Evolutionary conservation across 176 grass and related monocot species (phyloP).

Genomic region (Carex pumila): DNA sequence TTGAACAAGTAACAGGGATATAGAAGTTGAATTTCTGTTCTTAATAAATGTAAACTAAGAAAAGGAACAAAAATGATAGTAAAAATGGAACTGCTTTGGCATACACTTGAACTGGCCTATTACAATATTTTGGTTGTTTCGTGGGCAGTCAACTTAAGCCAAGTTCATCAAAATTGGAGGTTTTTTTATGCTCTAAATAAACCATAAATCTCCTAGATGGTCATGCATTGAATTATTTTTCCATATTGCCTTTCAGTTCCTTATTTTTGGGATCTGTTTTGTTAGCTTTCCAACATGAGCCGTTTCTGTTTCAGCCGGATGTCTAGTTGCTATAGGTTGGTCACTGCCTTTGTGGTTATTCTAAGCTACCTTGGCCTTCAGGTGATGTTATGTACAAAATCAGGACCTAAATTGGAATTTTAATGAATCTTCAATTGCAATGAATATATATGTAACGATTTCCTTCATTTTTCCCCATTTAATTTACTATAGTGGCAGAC

Average conservation of each 20-base stretch:
- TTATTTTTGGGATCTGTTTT: not conserved
- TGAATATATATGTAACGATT: not conserved
- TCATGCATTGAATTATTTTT: not conserved
- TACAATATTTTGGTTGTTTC: not conserved
- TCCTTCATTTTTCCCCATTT: not conserved
- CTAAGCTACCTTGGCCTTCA: not conserved
- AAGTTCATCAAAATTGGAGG: not conserved
- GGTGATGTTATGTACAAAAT: not conserved
- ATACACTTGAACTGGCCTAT: not conserved
- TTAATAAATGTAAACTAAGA: not conserved
- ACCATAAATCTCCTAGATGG: not conserved
- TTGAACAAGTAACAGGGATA: not conserved
- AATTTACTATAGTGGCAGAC: not conserved
- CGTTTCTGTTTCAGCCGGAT: not conserved
- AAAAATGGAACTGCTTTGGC: not conserved
- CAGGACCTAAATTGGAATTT: not conserved
- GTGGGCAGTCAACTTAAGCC: not conserved
- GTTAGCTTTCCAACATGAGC: not conserved
- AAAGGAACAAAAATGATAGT: not conserved
- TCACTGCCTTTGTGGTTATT: not conserved
- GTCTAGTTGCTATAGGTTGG: not conserved
- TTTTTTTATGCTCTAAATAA: not conserved
- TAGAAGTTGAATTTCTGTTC: conserved; percentile 9
- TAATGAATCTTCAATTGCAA: not conserved
- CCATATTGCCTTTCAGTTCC: not conserved